Evolutionary conservation across 2,329 filamentous ascomycete species (phyloP).

Genomic region (Pseudohalonectria lignicola): DNA sequence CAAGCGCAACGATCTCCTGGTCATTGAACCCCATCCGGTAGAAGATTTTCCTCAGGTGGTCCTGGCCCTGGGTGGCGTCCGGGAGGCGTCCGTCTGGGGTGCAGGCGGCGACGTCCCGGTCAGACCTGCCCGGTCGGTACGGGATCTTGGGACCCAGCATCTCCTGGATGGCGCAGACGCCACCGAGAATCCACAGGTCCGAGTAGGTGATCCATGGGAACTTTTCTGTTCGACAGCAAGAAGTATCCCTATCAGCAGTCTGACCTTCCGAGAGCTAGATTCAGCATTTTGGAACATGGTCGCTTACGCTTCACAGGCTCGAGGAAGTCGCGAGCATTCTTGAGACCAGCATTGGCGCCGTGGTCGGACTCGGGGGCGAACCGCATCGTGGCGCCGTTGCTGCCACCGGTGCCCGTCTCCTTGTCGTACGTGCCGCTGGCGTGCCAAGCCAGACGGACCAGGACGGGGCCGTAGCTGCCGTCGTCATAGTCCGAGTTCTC

Average conservation of each 20-base stretch:
- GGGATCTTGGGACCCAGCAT: conserved; percentile 84
- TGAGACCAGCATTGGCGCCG: conserved; percentile 86
- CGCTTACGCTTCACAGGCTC: conserved; percentile 73
- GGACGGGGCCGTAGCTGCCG: conserved; percentile 86
- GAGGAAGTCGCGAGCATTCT: conserved; percentile 80
- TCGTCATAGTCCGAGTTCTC: conserved; percentile 95
- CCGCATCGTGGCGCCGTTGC: conserved; percentile 95
- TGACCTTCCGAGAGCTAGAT: too few relatives aligned
- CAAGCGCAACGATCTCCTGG: conserved; percentile 86
- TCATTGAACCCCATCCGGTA: conserved; percentile 97
- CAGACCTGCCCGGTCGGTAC: conserved; percentile 75
- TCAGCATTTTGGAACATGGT: too few relatives aligned
- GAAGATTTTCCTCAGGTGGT: conserved; percentile 87
- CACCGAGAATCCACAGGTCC: conserved; percentile 89
- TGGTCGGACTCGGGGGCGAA: conserved; percentile 83
- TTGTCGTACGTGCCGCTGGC: conserved; percentile 86
- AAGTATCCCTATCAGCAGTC: neutral
- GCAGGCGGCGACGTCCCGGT: conserved; percentile 72
- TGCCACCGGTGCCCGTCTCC: conserved; percentile 78
- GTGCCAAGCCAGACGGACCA: conserved; percentile 90
- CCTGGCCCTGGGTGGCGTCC: conserved; percentile 62
- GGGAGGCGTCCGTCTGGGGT: conserved; percentile 80
- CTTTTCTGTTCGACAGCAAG: conserved; percentile 37
- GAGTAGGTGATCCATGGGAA: conserved; percentile 96
- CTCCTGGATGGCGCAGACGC: conserved; percentile 82